Base-by-base conservation (phyloP, 257 asterid genomes). In the Ilex aquifolium region DNA sequence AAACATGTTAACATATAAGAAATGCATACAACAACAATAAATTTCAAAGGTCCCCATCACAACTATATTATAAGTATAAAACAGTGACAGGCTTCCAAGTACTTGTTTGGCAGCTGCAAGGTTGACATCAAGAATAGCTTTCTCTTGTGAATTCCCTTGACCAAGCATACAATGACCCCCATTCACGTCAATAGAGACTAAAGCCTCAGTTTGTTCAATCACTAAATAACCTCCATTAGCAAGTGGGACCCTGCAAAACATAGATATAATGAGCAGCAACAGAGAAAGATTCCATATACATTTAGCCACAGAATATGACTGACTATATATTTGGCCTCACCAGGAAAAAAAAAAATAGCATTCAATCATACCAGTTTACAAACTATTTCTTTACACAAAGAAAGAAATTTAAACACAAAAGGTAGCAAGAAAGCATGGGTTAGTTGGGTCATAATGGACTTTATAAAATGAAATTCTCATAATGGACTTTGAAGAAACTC, bases 161-260 rank as follows among this genome's bases (percentile, higher is more conserved):
- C 99, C 95, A 66, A 93, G 90, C 92, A 93, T 80, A 75, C 95
- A 90, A 2, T 85, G 97, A 16, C 97, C 99, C 54, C 99, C 97
- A 76, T 93, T 93, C 66, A 93, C 99, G 76, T 93, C 99, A 65
- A 93, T 85, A 60, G 99, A 93, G 62, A 93, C 93, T 65, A 93
- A 65, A 51, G 99, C 99, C 66, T 93, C 99, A 1, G 97, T 93
- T 77, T 93, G 99, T 79, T 93, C 99, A 70, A 93, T 93, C 71
- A 93, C 97, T 67, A 93, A 77, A 87, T 87, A 90, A 68, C 99
- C 99, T 61, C 99, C 99, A 62, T 93, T 90, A 73, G 72, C 87
- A 68, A 93, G 88, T 56, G 88, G 81, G 74, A 93, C 97, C 88
- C 99, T 93, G 83, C 31, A 60, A 39, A 65, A 56, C 56, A 67